Conservation (phyloP, 306 rosid genomes). For the Ochetophila trinervis region DNA sequence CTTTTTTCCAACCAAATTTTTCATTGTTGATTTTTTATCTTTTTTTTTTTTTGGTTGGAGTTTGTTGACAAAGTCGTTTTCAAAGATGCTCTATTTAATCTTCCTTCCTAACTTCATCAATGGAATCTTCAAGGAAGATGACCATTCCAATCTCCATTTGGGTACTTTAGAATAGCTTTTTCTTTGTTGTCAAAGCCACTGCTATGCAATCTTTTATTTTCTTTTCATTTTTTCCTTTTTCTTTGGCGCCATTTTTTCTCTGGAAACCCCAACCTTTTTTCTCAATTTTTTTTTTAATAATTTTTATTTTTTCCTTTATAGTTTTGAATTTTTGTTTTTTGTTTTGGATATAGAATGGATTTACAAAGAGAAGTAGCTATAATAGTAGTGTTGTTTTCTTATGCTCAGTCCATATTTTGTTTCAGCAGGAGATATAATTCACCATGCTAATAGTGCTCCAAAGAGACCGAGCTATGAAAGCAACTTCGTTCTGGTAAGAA, state of each 20-base stretch:
- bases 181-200: no score
- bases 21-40: no score
- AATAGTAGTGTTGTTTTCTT: constrained; percentile 32
- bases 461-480: constrained; percentile 81
- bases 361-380: constrained; percentile 33
- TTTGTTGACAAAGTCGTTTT: no score
- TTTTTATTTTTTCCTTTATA: background rate
- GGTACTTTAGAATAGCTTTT: no score
- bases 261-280: constrained; percentile 27
- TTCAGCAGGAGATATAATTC: constrained; percentile 88
- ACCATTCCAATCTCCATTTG: no score
- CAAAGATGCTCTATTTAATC: no score
- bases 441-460: constrained; percentile 74
- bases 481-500: constrained; percentile 83
- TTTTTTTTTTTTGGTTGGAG: no score
- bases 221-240: constrained; percentile 22
- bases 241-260: constrained; percentile 21
- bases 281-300: background rate
- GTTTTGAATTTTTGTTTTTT: background rate
- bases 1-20: no score
- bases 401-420: constrained; percentile 39
- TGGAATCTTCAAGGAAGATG: no score
- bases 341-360: constrained; percentile 35
- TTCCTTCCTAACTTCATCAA: no score
- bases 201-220: no score